Evolutionary conservation across 495 filamentous ascomycete genomes (phyloP).

Genomic region (Sabuloglossum arenarium): DNA sequence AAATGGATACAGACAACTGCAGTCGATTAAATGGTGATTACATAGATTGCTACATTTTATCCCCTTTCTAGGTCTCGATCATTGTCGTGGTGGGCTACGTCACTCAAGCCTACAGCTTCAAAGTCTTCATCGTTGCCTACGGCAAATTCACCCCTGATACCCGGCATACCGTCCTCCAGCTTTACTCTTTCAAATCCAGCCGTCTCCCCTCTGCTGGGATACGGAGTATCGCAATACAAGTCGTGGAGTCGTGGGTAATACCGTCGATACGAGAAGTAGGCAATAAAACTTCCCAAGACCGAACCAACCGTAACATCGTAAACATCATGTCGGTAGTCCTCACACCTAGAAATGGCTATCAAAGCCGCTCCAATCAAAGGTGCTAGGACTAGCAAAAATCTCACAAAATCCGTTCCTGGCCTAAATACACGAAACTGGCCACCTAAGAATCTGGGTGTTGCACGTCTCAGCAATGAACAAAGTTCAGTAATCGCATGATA

Average conservation of each 20-base stretch:
- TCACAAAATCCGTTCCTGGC: constrained; percentile 46
- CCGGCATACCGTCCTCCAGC: not conserved
- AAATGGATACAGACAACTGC: too few relatives aligned
- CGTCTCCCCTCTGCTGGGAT: constrained; percentile 23
- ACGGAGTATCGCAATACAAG: constrained; percentile 30
- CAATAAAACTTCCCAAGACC: constrained; percentile 48
- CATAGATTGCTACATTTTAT: too few relatives aligned
- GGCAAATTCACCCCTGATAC: not conserved
- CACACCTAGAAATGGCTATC: constrained; percentile 76
- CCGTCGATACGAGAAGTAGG: constrained; percentile 65
- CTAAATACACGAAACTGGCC: constrained; percentile 65
- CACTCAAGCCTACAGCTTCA: too few relatives aligned
- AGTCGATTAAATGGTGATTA: too few relatives aligned
- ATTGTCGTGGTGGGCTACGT: too few relatives aligned
- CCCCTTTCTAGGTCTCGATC: too few relatives aligned
- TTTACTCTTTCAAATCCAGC: not conserved
- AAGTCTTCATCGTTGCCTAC: not conserved
- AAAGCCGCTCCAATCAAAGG: constrained; percentile 65
- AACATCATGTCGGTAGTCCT: constrained; percentile 91
- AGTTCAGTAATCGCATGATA: not conserved
- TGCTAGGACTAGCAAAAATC: constrained; percentile 31
- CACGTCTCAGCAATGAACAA: not conserved
- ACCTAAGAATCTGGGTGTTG: constrained; percentile 34
- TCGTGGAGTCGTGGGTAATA: constrained; percentile 36
- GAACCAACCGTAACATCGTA: constrained; percentile 72